Base-by-base conservation (phyloP, 805 yeast species). In the Wilhelminamyces savonicus region DNA sequence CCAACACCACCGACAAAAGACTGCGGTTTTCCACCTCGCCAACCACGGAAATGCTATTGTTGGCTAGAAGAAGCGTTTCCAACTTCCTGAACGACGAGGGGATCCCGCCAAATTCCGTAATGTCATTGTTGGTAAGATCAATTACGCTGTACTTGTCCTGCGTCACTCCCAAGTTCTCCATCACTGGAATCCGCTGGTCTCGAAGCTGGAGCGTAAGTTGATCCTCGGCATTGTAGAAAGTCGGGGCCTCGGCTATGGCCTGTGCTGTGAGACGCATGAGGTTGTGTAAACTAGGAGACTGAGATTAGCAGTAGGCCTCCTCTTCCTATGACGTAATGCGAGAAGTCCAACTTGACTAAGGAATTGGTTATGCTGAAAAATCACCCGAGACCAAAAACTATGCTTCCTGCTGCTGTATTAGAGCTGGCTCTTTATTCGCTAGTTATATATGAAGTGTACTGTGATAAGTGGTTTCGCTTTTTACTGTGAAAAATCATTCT, bases 51-150 rank as follows among this genome's bases (percentile, higher is more conserved):
- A 87, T 73, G 36, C 71, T 58, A 51, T 90, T 90, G 35, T 75
- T 69, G 0, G 82, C 79, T 14, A 78, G 42, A 7, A 87, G 59
- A 2, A 90, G 43, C 0, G 80, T 71, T 25, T 65, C 66, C 29
- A 72, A 45, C 23, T 65, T 68, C 19, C 31, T 28, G 23, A 69
- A 37, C 7, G 24, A 31, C 4, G 46, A 13, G 0, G 79, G 84
- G 21, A 72, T 62, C 45, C 60, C 64, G 11, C 69, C 65, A 5
- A 90, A 40, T 3, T 62, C 64, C 1, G 66, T 54, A n/a, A 90
- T 56, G 20, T 74, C 79, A 54, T 90, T 90, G 46, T 81, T 78
- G 1, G 90, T 74, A 19, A 90, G 48, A 50, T 90, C 97, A 3
- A 90, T 54, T 11, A 68, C 74, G 36, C 68, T 78, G 49, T 56